phyloP scores from a whole-genome alignment of 2,329 filamentous ascomycete genomes.

The Penicillium paneum region DNA sequence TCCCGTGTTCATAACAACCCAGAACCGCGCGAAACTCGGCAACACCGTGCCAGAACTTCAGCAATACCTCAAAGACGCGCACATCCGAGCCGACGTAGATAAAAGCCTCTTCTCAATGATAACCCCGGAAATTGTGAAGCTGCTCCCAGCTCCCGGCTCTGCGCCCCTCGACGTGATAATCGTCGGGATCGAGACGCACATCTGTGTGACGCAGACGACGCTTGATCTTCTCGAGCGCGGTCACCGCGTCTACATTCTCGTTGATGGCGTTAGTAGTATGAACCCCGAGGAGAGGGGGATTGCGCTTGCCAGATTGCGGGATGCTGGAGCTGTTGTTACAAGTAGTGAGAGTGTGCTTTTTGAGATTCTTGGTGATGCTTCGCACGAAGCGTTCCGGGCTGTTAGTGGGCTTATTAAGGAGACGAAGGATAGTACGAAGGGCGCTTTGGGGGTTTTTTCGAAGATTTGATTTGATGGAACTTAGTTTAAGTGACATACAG shows the following conservation, averaged over 20 bases:
- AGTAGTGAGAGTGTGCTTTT: conserved; percentile 88
- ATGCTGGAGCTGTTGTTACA: conserved; percentile 74
- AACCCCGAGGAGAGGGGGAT: conserved; percentile 77
- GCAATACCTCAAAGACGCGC: conserved; percentile 43
- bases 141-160: conserved; percentile 33
- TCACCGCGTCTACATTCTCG: conserved; percentile 79
- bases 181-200: conserved; percentile 89
- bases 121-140: conserved; percentile 61
- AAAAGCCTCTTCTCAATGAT: conserved; percentile 92
- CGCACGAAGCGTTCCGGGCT: conserved; percentile 64
- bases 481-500: no score
- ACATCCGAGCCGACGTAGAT: conserved; percentile 62
- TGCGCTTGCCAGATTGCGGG: conserved; percentile 71
- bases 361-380: conserved; percentile 82
- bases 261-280: conserved; percentile 85
- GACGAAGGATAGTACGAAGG: conserved; percentile 66
- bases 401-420: conserved; percentile 78
- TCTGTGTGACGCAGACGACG: conserved; percentile 90
- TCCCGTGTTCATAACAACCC: conserved; percentile 82
- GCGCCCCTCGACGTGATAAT: conserved; percentile 63
- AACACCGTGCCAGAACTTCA: conserved; percentile 73
- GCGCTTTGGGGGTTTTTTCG: conserved; percentile 63
- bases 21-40: conserved; percentile 75
- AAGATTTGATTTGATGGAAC: conserved; percentile 45
- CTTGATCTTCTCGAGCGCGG: conserved; percentile 73